Percentiles rank a stretch among this genome's conserved stretches.
These are phyloP conservation scores for Daphne laureola DNA, from an alignment of 441 rosid genomes.

Conservation along the genomic window DNA sequence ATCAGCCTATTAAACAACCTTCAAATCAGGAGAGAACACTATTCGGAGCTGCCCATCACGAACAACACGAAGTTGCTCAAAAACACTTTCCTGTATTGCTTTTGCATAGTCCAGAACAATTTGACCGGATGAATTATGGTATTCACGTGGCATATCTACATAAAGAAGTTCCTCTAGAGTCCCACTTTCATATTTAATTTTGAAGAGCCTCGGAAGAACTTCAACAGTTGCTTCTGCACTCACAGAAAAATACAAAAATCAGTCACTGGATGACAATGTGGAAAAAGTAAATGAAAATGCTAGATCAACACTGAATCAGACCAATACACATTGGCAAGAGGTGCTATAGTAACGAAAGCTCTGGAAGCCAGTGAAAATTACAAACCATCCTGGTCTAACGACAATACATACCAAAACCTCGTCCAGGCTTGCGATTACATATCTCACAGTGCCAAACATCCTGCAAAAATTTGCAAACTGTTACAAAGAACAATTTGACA, in stretches of 20 bases:
- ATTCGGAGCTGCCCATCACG: conserved; percentile 97
- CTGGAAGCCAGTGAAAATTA: not conserved
- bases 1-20: conserved; percentile 39
- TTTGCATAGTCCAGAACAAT: conserved; percentile 94
- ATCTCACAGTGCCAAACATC: conserved; percentile 99
- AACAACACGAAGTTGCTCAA: conserved; percentile 96
- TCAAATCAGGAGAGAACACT: conserved; percentile 89
- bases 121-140: conserved; percentile 87
- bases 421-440: conserved; percentile 96
- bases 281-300: not conserved
- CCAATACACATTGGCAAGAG: not conserved
- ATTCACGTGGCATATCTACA: conserved; percentile 96
- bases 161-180: conserved; percentile 92
- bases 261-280: not conserved
- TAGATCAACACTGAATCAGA: not conserved
- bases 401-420: conserved; percentile 86
- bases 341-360: not conserved
- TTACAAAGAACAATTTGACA: conserved; percentile 9
- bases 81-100: conserved; percentile 97
- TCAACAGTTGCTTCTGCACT: conserved; percentile 88
- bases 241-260: not conserved
- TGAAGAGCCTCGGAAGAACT: conserved; percentile 97
- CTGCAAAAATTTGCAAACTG: conserved; percentile 37
- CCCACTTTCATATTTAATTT: conserved; percentile 98
- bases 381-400: not conserved